Evolutionary conservation across 2,329 filamentous ascomycete species (phyloP).

Genomic region (Madurella mycetomatis): DNA sequence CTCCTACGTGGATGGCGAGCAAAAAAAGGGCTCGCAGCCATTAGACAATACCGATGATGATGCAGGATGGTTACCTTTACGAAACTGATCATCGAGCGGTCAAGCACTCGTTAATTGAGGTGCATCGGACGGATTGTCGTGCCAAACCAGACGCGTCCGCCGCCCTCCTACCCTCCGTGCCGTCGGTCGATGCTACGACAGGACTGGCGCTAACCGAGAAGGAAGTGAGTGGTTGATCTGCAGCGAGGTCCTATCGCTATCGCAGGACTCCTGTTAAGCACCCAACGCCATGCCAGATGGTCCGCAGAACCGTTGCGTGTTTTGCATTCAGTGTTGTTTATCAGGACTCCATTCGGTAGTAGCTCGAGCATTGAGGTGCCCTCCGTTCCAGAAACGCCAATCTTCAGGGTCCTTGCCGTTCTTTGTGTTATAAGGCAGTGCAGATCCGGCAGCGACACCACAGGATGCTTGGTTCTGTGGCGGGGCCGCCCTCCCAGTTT

Average conservation of each 20-base stretch:
- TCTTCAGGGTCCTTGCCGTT: conserved; percentile 13
- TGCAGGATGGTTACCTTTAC: conserved; percentile 8
- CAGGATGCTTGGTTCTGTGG: conserved; percentile 9
- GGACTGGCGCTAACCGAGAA: conserved; percentile 17
- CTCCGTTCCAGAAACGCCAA: conserved; percentile 14
- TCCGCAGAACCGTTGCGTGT: neutral
- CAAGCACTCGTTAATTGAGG: conserved; percentile 9
- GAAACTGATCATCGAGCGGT: conserved; percentile 9
- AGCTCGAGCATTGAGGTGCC: conserved; percentile 1
- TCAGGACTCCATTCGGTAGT: neutral
- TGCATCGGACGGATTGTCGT: conserved; percentile 5
- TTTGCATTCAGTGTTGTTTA: conserved; percentile 12
- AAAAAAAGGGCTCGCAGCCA: conserved; percentile 6
- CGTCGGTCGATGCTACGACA: neutral
- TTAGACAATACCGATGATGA: neutral
- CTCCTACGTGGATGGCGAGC: conserved; percentile 12
- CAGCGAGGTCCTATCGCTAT: neutral
- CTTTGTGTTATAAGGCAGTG: neutral
- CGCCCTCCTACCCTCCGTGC: conserved; percentile 5
- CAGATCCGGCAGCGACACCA: conserved; percentile 11
- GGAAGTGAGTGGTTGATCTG: conserved; percentile 9
- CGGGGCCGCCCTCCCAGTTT: conserved; percentile 7
- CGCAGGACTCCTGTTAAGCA: neutral
- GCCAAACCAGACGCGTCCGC: conserved; percentile 10
- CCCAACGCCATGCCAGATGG: neutral